These are phyloP conservation scores for Magnolia officinalis DNA, from an alignment of 164 flowering plant genomes.

Conservation along the genomic window DNA sequence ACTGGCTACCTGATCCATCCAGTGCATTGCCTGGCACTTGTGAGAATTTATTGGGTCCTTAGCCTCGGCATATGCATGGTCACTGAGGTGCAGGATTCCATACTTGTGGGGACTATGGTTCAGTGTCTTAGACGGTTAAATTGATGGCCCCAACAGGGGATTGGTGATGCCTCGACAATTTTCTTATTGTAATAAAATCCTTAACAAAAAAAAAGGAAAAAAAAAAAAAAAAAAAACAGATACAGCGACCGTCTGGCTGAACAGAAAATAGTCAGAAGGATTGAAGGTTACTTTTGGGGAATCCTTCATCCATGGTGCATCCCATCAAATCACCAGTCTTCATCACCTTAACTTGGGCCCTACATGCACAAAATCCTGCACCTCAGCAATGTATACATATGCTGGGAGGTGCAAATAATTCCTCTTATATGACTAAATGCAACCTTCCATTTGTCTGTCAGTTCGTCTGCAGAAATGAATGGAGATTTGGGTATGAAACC, in stretches of 20 bases:
- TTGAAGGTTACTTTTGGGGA: too few relatives aligned
- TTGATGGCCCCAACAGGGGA: background rate
- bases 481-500: background rate
- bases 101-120: background rate
- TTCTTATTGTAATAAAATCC: background rate
- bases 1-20: background rate
- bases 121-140: background rate
- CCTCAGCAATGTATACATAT: background rate
- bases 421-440: background rate
- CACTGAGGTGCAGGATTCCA: background rate
- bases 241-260: background rate
- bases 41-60: background rate
- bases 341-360: background rate
- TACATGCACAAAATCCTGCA: background rate
- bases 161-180: background rate
- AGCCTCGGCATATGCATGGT: background rate
- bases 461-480: background rate
- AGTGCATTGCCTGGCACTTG: too few relatives aligned
- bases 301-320: too few relatives aligned
- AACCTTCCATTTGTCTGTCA: background rate
- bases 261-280: too few relatives aligned
- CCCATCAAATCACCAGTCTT: background rate
- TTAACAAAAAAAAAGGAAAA: too few relatives aligned
- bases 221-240: too few relatives aligned
- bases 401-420: background rate